Conservation (phyloP, 202 grass and related monocot species). For the Saccharum hybrid region DNA sequence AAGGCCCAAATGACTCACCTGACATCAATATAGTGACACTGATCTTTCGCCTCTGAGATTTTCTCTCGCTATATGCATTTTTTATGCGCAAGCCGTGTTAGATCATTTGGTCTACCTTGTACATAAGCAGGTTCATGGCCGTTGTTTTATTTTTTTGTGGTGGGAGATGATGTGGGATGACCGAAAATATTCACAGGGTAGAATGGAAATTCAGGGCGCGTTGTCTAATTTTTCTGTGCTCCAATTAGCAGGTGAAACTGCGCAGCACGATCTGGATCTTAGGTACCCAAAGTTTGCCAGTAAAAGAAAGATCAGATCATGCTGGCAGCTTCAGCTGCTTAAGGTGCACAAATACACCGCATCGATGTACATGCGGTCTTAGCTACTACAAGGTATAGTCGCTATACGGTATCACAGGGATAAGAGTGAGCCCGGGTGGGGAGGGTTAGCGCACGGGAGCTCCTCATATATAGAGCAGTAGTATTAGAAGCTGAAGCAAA, state of each 20-base stretch:
- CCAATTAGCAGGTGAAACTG: conserved; percentile 76
- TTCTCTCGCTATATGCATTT: not conserved
- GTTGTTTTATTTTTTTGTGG: not conserved
- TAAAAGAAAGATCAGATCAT: conserved; percentile 65
- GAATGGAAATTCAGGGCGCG: not conserved
- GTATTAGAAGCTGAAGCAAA: not conserved
- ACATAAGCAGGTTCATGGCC: not conserved
- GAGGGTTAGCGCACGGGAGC: conserved; percentile 33
- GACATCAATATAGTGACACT: not conserved
- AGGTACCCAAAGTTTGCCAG: not conserved
- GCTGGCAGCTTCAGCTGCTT: conserved; percentile 81
- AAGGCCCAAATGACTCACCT: not conserved
- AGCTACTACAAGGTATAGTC: not conserved
- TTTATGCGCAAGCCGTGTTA: not conserved
- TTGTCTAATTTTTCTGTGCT: conserved; percentile 39
- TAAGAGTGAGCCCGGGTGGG: not conserved
- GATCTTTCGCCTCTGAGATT: not conserved
- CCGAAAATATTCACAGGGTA: not conserved
- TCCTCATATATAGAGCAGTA: conserved; percentile 44
- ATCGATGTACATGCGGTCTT: not conserved
- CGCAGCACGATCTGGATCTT: conserved; percentile 78
- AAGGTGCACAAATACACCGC: conserved; percentile 36
- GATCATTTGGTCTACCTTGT: conserved; percentile 12
- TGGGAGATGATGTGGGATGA: not conserved
- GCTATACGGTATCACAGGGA: not conserved